phyloP scores from a whole-genome alignment of 306 rosid genomes.

The Cicer cuneatum region DNA sequence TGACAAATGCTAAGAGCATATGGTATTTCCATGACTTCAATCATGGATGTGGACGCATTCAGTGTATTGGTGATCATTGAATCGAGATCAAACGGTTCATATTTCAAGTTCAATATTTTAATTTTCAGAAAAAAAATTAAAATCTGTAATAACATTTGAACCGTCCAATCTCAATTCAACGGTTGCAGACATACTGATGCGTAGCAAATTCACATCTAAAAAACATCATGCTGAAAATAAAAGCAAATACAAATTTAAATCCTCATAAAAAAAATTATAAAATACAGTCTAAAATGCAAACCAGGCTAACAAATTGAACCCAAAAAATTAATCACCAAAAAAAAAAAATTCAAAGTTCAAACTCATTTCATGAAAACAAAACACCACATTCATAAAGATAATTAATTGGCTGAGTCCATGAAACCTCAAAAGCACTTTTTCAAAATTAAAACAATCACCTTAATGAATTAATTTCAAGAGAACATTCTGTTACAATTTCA shows the following conservation, averaged over 20 bases:
- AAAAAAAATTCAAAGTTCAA: neutral
- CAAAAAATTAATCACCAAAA: neutral
- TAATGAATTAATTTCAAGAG: constrained; percentile 18
- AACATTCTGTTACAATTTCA: constrained; percentile 44
- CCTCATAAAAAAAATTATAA: neutral
- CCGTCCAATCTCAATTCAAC: no score
- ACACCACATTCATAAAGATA: constrained; percentile 17
- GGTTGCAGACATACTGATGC: no score
- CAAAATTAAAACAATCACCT: constrained; percentile 27
- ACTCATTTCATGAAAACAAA: constrained; percentile 3
- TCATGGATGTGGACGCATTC: neutral
- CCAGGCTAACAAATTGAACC: constrained; percentile 31
- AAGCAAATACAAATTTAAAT: constrained; percentile 13
- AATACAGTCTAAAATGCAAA: constrained; percentile 9
- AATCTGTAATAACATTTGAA: no score
- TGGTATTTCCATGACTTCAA: constrained; percentile 4
- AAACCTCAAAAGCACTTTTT: constrained; percentile 15
- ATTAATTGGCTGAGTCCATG: constrained; percentile 15
- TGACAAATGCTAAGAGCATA: constrained; percentile 19
- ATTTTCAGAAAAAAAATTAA: no score
- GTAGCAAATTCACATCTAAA: no score
- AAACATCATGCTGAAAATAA: neutral
- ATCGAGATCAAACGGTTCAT: no score
- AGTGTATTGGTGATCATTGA: no score
- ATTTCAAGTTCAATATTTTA: no score